Conservation (phyloP, 768 basidiomycete genomes). For the Pisolithus sp. region DNA sequence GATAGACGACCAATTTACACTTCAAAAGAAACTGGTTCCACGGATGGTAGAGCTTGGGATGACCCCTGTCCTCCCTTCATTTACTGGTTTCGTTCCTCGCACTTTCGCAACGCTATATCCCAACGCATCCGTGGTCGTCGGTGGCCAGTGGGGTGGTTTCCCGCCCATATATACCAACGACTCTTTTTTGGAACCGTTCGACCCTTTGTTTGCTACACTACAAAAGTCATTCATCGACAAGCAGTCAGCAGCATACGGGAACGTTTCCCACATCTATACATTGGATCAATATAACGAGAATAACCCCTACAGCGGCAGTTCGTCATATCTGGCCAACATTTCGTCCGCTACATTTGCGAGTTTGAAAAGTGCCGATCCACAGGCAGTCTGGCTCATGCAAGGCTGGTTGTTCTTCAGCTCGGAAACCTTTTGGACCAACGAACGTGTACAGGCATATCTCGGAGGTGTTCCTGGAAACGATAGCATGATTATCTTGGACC, state of each 20-base stretch:
- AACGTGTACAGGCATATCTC: slow-evolving; percentile 34
- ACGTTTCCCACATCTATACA: slow-evolving; percentile 36
- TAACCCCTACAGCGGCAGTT: slow-evolving; percentile 28
- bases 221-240: slow-evolving; percentile 30
- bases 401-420: slow-evolving; percentile 37
- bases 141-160: slow-evolving; percentile 23
- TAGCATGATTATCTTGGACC: slow-evolving; percentile 36
- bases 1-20: slow-evolving; percentile 32
- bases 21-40: slow-evolving; percentile 31
- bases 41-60: slow-evolving; percentile 38
- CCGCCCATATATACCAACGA: slow-evolving; percentile 28
- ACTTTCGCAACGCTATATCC: slow-evolving; percentile 26
- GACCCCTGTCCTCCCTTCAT: slow-evolving; percentile 37
- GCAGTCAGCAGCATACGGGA: slow-evolving; percentile 32
- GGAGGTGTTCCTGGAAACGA: slow-evolving; percentile 31
- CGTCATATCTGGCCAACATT: slow-evolving; percentile 28
- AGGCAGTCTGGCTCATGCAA: slow-evolving; percentile 38
- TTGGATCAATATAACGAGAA: slow-evolving; percentile 42
- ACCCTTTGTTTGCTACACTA: slow-evolving; percentile 26
- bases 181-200: slow-evolving; percentile 36
- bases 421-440: slow-evolving; percentile 33
- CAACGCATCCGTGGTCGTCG: slow-evolving; percentile 30
- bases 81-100: slow-evolving; percentile 36
- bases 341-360: slow-evolving; percentile 31
- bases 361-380: slow-evolving; percentile 33